Evolutionary conservation across 2,329 filamentous ascomycete species (phyloP), one percentile per base, ranked within the genome.

Genomic region (Leptoxyphium fumago): DNA sequence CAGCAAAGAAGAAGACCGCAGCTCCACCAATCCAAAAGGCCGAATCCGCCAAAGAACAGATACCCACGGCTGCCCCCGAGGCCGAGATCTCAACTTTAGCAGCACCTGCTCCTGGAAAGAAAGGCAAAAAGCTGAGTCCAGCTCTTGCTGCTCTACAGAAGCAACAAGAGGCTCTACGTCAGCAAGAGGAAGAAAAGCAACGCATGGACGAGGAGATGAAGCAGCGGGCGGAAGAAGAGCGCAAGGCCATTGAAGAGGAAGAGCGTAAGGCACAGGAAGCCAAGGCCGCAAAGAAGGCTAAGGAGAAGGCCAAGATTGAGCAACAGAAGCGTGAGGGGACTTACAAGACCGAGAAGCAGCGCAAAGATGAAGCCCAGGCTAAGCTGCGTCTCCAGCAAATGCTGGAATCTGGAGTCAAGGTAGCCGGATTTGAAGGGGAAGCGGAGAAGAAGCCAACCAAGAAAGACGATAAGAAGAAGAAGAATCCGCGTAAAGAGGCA

Each of bases 241-340:
- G 72, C 40, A 61, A 65, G 43, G 74, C 72, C 34, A 76, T 71
- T 8, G 85, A 89, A 61, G 84, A 88, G 55, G 83, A 87, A 55
- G 62, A 67, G 45, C 78, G 79, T 65, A 73, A 72, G 46, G 78
- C 70, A 51, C 82, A 84, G 55, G 85, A 89, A 58, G 77, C 78
- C 42, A 84, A 77, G 64, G 78, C 78, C 1, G 65, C 78, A 38
- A 89, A 84, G 72, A 91, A 89, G 71, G 83, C 86, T 56, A 86
- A 77, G 60, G 85, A 93, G 56, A 89, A 84, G 70, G 82, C 88
- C 62, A 84, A 76, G 64, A 80, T 89, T 48, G 85, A 91, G 59
- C 81, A 89, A 66, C 75, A 86, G 45, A 91, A 89, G 74, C 85
- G 83, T 62, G 84, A 87, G 61, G 85, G 85, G 61, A 89, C 85